Conservation (phyloP, 202 grass and related monocot species). For the Schoenoplectus tabernaemontani region DNA sequence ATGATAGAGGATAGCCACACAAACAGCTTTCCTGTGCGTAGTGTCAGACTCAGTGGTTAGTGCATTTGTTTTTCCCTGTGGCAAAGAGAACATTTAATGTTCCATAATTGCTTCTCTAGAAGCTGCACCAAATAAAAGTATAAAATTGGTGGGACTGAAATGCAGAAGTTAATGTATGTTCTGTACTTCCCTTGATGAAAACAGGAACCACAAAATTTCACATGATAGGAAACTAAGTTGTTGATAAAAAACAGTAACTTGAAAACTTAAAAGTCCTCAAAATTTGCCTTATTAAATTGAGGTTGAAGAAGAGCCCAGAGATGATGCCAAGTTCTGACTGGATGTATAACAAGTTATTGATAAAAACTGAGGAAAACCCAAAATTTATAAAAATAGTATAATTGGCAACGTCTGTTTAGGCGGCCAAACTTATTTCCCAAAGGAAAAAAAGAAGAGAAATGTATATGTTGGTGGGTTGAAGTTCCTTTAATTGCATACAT, state of each 20-base stretch:
- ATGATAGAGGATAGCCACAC: background rate
- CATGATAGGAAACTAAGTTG: background rate
- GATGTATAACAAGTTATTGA: background rate
- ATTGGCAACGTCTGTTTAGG: background rate
- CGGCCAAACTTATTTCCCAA: background rate
- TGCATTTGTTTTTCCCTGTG: background rate
- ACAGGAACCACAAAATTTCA: background rate
- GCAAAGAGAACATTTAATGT: background rate
- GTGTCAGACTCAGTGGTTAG: background rate
- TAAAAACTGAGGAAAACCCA: background rate
- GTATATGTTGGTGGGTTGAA: background rate
- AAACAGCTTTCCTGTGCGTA: background rate
- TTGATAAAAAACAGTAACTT: background rate
- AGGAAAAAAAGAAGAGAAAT: background rate
- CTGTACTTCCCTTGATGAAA: background rate
- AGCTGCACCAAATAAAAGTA: constrained; percentile 2
- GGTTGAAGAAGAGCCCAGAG: no score
- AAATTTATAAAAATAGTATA: background rate
- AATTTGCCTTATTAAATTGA: background rate
- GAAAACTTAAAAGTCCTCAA: background rate
- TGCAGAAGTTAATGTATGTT: background rate
- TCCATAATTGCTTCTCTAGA: constrained; percentile 2
- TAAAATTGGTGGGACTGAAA: background rate
- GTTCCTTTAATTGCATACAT: background rate
- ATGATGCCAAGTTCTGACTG: background rate